Percentiles rank a stretch among this genome's conserved stretches.
These are phyloP conservation scores for Chlamydomonas sp. DNA, from an alignment of 139 green algal species.

Conservation along the genomic window DNA sequence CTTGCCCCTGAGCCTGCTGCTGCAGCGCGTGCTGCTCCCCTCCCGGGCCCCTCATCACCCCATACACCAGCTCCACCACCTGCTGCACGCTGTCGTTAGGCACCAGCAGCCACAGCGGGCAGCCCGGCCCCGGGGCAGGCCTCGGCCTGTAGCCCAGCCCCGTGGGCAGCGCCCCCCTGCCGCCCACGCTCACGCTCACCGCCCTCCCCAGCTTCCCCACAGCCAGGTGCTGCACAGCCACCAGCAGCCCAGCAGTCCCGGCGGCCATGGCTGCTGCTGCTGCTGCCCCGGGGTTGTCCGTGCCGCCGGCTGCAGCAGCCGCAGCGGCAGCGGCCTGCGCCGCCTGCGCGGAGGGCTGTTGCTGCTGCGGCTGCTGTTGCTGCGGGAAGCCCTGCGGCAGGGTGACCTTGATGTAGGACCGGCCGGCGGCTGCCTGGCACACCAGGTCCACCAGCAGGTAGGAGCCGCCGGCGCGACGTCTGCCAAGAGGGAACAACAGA, in stretches of 20 bases:
- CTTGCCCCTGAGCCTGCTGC: too few species aligned
- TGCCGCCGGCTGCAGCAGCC: background rate
- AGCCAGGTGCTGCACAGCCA: constrained; percentile 13
- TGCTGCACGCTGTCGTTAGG: constrained; percentile 18
- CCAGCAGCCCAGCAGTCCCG: background rate
- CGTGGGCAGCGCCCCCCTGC: background rate
- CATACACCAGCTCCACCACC: constrained; percentile 11
- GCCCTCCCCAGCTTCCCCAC: background rate
- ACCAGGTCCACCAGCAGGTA: constrained; percentile 8
- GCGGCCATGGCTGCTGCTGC: background rate
- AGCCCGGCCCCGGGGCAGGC: background rate
- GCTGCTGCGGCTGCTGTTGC: background rate
- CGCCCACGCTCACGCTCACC: constrained; percentile 28
- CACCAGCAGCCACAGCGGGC: constrained; percentile 32
- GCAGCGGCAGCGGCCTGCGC: background rate
- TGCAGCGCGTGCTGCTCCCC: too few species aligned
- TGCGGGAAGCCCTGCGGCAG: background rate
- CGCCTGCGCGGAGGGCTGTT: background rate
- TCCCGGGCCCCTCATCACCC: too few species aligned
- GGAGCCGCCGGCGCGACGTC: background rate
- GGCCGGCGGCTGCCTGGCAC: constrained; percentile 9
- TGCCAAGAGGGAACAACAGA: too few species aligned
- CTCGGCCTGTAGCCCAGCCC: constrained; percentile 3
- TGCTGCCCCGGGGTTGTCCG: background rate
- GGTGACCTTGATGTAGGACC: background rate